These are phyloP conservation scores for Kwoniella sp. DNA, from an alignment of 768 basidiomycete genomes.

Conservation along the genomic window DNA sequence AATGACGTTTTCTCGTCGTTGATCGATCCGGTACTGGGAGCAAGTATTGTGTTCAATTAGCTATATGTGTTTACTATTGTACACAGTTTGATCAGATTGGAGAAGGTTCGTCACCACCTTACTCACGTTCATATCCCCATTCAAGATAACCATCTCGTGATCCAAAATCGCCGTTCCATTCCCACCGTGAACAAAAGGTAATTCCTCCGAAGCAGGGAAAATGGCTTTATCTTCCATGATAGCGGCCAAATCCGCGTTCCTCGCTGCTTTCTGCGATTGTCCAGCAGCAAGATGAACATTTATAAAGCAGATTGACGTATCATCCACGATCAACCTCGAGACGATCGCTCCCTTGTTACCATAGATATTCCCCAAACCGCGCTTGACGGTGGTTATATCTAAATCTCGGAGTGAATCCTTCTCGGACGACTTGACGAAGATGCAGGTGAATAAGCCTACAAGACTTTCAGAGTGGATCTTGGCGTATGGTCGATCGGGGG, in stretches of 20 bases:
- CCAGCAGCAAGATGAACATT: slow-evolving; percentile 95
- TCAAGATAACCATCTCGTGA: slow-evolving; percentile 91
- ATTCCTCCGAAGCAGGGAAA: slow-evolving; percentile 62
- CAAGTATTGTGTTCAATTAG: too few relatives aligned
- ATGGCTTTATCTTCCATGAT: slow-evolving; percentile 80
- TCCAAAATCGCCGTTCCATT: slow-evolving; percentile 91
- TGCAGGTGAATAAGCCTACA: slow-evolving; percentile 78
- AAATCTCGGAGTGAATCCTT: slow-evolving; percentile 65
- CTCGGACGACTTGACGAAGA: slow-evolving; percentile 70
- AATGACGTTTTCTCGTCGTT: slow-evolving; percentile 79
- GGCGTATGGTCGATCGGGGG: slow-evolving; percentile 72
- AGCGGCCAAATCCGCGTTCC: slow-evolving; percentile 83
- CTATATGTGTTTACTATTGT: too few relatives aligned
- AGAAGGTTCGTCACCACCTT: too few relatives aligned
- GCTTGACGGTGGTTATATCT: slow-evolving; percentile 79
- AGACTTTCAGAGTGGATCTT: slow-evolving; percentile 83
- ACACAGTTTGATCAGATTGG: too few relatives aligned
- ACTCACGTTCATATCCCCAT: slow-evolving; percentile 80
- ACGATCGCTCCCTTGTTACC: slow-evolving; percentile 97
- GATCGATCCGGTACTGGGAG: slow-evolving; percentile 80
- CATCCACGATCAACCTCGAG: slow-evolving; percentile 81
- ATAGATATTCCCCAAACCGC: slow-evolving; percentile 88
- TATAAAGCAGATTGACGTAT: slow-evolving; percentile 90
- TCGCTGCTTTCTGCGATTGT: slow-evolving; percentile 74
- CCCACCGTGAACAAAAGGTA: slow-evolving; percentile 78